Conservation (phyloP, 441 rosid genomes). For the Eugenia klotzschiana region DNA sequence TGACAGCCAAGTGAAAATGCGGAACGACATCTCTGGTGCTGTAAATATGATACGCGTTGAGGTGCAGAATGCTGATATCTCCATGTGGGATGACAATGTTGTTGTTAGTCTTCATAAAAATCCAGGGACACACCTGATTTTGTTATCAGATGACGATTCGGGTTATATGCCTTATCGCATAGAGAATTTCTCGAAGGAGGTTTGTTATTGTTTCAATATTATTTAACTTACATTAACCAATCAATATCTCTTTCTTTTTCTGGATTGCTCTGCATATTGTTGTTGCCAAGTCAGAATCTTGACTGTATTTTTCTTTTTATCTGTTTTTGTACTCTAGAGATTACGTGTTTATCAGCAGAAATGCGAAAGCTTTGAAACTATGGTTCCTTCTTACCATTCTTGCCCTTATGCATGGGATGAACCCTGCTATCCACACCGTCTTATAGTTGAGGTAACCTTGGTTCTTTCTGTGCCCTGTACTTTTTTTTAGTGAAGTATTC, state of each 20-base stretch:
- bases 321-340: constrained; percentile 29
- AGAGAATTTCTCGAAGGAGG: constrained; percentile 98
- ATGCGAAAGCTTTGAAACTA: constrained; percentile 82
- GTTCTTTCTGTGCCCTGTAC: not conserved
- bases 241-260: not conserved
- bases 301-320: not conserved
- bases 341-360: constrained; percentile 79
- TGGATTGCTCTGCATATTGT: not conserved
- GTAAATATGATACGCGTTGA: constrained; percentile 80
- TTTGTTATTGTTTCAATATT: constrained; percentile 16
- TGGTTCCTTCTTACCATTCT: constrained; percentile 64
- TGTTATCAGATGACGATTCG: constrained; percentile 83
- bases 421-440: constrained; percentile 85
- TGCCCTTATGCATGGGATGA: constrained; percentile 99
- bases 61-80: constrained; percentile 84
- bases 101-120: constrained; percentile 63
- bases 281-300: not conserved
- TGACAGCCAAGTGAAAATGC: constrained; percentile 85
- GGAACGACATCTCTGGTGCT: constrained; percentile 63
- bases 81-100: constrained; percentile 62
- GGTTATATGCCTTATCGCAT: constrained; percentile 96
- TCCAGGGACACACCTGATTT: constrained; percentile 86
- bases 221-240: not conserved
- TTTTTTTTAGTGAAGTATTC: not conserved
- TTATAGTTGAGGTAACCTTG: constrained; percentile 62